Conservation (phyloP, 1,139 yeast genomes). For the Diutina mesorugosa region DNA sequence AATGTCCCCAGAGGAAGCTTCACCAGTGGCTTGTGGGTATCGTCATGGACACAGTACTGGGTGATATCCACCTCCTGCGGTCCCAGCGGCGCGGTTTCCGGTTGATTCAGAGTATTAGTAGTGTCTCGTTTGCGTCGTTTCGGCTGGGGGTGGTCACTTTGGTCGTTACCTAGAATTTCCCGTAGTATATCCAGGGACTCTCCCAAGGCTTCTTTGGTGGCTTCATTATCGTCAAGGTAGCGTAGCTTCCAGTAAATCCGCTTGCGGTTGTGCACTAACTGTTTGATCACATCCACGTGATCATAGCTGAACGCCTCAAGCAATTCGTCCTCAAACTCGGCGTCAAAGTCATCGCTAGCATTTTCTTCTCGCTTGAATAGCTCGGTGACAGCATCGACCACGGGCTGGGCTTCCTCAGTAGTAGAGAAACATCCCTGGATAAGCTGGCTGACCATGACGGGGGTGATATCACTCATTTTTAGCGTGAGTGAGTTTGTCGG, state of each 20-base stretch:
- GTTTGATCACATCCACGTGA: not conserved
- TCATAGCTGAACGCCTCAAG: not conserved
- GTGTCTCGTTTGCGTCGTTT: not conserved
- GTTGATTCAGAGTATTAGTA: not conserved
- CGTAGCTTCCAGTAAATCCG: not conserved
- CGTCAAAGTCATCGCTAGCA: not conserved
- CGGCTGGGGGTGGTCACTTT: not conserved
- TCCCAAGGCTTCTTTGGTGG: not conserved
- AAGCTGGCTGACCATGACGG: not conserved
- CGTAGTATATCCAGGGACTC: not conserved
- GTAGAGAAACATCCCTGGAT: not conserved
- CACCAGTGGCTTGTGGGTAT: slow-evolving; percentile 36
- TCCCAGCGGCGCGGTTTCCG: not conserved
- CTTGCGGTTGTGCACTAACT: not conserved
- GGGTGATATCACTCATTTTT: not conserved
- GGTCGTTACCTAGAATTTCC: not conserved
- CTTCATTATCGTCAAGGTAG: not conserved
- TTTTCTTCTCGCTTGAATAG: not conserved
- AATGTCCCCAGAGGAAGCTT: slow-evolving; percentile 75
- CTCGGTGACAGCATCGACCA: not conserved
- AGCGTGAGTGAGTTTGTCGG: not conserved
- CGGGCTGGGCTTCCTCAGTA: not conserved
- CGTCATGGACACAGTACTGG: not conserved
- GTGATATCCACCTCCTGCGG: not conserved
- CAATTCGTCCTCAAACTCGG: not conserved